These are phyloP conservation scores for Microcyclospora tardicrescens DNA, from an alignment of 2,329 filamentous ascomycete species.

Conservation along the genomic window DNA sequence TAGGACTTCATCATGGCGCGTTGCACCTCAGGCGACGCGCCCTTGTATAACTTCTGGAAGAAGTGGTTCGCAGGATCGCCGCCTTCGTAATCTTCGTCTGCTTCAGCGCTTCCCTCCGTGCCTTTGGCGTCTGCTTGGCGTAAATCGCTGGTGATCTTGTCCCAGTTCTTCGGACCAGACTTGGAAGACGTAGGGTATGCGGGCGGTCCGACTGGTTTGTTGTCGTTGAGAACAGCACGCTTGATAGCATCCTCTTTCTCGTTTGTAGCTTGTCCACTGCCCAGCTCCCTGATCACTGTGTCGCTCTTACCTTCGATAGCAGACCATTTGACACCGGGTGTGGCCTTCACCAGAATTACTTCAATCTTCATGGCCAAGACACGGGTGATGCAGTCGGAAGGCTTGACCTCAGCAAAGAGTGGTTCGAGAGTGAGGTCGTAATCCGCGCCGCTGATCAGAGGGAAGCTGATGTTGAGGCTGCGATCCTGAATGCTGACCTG, in stretches of 20 bases:
- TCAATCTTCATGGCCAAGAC: constrained; percentile 73
- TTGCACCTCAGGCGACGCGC: constrained; percentile 63
- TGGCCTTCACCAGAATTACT: constrained; percentile 56
- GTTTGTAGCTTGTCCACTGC: constrained; percentile 2
- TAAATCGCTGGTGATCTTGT: constrained; percentile 52
- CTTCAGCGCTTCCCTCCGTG: constrained; percentile 7
- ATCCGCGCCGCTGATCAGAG: constrained; percentile 37
- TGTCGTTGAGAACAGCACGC: constrained; percentile 10
- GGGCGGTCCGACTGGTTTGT: constrained; percentile 26
- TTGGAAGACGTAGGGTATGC: constrained; percentile 79
- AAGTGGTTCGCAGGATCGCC: constrained; percentile 62
- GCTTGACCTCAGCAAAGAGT: constrained; percentile 53
- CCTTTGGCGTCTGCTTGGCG: constrained; percentile 22
- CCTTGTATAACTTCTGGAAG: constrained; percentile 80
- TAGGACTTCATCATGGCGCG: constrained; percentile 98
- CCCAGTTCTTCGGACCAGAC: constrained; percentile 81
- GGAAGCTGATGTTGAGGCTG: constrained; percentile 47
- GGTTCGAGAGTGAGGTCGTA: constrained; percentile 53
- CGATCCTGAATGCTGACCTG: constrained; percentile 36
- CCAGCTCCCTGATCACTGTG: constrained; percentile 9
- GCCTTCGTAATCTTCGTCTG: constrained; percentile 40
- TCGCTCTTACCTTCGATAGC: constrained; percentile 37
- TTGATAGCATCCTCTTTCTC: constrained; percentile 8
- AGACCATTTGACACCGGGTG: constrained; percentile 55
- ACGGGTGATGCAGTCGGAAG: constrained; percentile 45